Evolutionary conservation across 139 green algal genomes (phyloP).

Genomic region (Tetradesmus lagerheimii): DNA sequence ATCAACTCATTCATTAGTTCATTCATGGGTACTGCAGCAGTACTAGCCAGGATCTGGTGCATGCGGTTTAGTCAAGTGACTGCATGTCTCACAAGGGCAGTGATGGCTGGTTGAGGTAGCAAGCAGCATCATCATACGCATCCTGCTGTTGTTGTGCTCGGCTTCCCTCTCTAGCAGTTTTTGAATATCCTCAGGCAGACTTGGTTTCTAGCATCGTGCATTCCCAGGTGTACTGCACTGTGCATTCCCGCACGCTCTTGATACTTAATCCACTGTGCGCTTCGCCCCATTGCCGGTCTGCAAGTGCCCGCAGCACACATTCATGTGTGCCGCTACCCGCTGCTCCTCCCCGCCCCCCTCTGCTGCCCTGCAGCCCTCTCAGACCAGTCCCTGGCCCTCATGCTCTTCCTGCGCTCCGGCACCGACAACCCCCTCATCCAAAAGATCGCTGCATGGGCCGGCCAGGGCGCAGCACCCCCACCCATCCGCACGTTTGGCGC

Average conservation of each 20-base stretch:
- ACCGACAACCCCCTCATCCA: slow-evolving; percentile 27
- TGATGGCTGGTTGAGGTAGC: slow-evolving; percentile 55
- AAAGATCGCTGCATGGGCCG: slow-evolving; percentile 45
- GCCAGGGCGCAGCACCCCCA: background rate
- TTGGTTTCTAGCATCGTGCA: no score
- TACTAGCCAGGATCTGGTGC: no score
- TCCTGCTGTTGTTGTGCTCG: background rate
- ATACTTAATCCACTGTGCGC: no score
- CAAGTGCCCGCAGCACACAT: no score
- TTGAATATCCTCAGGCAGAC: no score
- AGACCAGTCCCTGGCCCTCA: slow-evolving; percentile 34
- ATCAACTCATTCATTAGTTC: no score
- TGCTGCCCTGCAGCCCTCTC: background rate
- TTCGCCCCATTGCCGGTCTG: no score
- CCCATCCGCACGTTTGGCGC: background rate
- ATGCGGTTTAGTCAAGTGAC: background rate
- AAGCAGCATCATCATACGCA: slow-evolving; percentile 4
- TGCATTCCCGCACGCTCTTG: no score
- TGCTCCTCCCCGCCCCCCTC: background rate
- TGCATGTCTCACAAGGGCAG: slow-evolving; percentile 13
- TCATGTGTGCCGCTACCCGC: background rate
- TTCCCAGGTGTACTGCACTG: no score
- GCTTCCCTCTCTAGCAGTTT: no score
- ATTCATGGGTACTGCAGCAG: no score
- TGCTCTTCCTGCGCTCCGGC: background rate